phyloP scores from a whole-genome alignment of 768 basidiomycete genomes.

The Lactarius indigo region DNA sequence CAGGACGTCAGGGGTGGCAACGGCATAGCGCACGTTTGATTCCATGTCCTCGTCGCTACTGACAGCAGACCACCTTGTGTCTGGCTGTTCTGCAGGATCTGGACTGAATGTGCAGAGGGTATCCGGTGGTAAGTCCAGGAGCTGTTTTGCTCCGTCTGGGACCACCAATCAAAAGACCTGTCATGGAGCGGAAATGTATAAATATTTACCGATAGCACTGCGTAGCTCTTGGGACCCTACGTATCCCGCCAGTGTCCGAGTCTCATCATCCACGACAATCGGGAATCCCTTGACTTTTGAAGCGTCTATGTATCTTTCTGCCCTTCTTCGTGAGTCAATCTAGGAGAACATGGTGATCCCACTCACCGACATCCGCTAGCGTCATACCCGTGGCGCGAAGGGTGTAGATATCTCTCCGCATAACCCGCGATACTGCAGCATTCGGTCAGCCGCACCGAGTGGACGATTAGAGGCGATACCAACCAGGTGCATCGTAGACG shows the following conservation, averaged over 20 bases:
- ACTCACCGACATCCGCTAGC: slow-evolving; percentile 75
- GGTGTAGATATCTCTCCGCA: slow-evolving; percentile 76
- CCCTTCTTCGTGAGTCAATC: not conserved
- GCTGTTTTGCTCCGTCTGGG: slow-evolving; percentile 68
- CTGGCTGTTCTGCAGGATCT: slow-evolving; percentile 49
- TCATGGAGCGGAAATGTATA: not conserved
- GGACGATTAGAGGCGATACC: slow-evolving; percentile 27
- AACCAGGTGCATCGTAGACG: slow-evolving; percentile 87
- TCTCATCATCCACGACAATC: slow-evolving; percentile 63
- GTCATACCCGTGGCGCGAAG: slow-evolving; percentile 73
- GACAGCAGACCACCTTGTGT: slow-evolving; percentile 45
- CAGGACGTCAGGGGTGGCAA: slow-evolving; percentile 53
- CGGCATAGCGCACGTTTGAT: slow-evolving; percentile 59
- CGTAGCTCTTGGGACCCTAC: slow-evolving; percentile 82
- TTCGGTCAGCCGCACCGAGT: slow-evolving; percentile 10
- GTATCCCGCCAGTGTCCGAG: slow-evolving; percentile 72
- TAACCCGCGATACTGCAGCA: slow-evolving; percentile 75
- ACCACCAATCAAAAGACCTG: slow-evolving; percentile 2
- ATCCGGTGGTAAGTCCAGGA: slow-evolving; percentile 55
- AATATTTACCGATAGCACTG: slow-evolving; percentile 72
- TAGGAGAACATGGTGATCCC: not conserved
- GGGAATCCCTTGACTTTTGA: slow-evolving; percentile 91
- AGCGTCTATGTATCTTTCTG: slow-evolving; percentile 68
- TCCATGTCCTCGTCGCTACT: slow-evolving; percentile 68
- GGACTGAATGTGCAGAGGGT: slow-evolving; percentile 72